These are phyloP conservation scores for Salvia sclarea DNA, from an alignment of 305 asterid genomes.

Conservation along the genomic window DNA sequence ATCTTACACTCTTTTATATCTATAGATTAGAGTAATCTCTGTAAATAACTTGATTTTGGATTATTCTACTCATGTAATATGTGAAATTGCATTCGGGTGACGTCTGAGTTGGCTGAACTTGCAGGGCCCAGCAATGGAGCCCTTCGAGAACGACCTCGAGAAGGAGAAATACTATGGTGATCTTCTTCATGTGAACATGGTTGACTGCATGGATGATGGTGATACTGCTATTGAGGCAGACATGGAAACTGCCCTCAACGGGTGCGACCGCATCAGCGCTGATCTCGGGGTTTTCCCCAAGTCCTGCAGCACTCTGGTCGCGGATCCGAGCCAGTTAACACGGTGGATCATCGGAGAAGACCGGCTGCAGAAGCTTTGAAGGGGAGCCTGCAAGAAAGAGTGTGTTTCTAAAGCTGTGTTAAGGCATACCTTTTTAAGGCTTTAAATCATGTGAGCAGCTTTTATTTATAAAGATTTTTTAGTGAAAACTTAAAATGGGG, in stretches of 20 bases:
- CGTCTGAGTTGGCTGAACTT: conserved; percentile 30
- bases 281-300: conserved; percentile 90
- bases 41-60: not conserved
- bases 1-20: not conserved
- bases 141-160: conserved; percentile 70
- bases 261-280: conserved; percentile 48
- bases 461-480: not conserved
- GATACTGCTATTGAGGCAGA: conserved; percentile 65
- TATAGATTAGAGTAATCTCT: not conserved
- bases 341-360: conserved; percentile 92
- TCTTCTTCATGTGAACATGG: conserved; percentile 54
- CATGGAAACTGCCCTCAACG: conserved; percentile 72
- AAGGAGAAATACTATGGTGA: conserved; percentile 73
- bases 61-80: not conserved
- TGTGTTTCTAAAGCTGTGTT: not conserved
- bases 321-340: conserved; percentile 91
- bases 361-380: conserved; percentile 52
- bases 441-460: conserved; percentile 20
- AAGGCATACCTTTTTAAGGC: conserved; percentile 23
- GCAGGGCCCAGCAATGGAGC: conserved; percentile 89
- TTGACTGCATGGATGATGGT: conserved; percentile 67
- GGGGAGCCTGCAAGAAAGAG: not conserved
- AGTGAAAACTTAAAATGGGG: too few relatives aligned
- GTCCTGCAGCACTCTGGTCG: conserved; percentile 66
- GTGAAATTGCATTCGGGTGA: too few relatives aligned